Base-by-base conservation (phyloP, 331 rosid species). In the Dryas integrifolia region DNA sequence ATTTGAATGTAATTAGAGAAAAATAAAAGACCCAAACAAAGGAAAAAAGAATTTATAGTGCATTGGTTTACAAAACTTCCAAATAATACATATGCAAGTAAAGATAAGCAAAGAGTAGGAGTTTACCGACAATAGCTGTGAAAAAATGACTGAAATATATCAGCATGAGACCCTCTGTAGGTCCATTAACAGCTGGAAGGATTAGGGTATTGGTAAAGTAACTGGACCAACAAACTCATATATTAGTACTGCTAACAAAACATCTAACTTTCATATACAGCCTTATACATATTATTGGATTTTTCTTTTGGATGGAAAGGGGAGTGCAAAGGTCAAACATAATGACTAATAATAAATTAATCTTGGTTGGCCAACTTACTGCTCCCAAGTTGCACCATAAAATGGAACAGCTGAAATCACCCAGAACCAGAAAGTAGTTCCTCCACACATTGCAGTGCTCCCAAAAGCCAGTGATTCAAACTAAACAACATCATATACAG, bases 331-430 rank as follows among this genome's bases (percentile, higher is more conserved):
- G 9, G 56, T 50, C 56, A 6, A 9, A 55, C 10, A 57, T 30
- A 30, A 30, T 4, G 62, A 69, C 50, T 39, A 16, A 52, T 40
- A 18, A 56, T 44, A 55, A 21, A 41, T 14, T 24, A 21, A 18
- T 18, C 15, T 21, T 1, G 24, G 53, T 56, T 57, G 5, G 63
- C 46, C 13, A 79, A 88, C 98, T 91, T 83, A 94, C 98, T 85
- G 89, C 83, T 94, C 98, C 98, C 98, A 94, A 11, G 98, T 94
- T 69, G 98, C 98, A 78, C 88, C 76, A 78, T 86, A 85, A 84
- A 94, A 94, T 81, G 98, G 89, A 79, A 94, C 58, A 65, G 95
- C 95, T 76, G 98, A 94, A 78, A 91, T 88, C 61, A 94, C 84
- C 96, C 95, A 94, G 86, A 86, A 88, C 98, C 97, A 94, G 90